Evolutionary conservation across 257 asterid genomes (phyloP), one percentile per base, ranked within the genome.

Genomic region (Primulina tabacum): DNA sequence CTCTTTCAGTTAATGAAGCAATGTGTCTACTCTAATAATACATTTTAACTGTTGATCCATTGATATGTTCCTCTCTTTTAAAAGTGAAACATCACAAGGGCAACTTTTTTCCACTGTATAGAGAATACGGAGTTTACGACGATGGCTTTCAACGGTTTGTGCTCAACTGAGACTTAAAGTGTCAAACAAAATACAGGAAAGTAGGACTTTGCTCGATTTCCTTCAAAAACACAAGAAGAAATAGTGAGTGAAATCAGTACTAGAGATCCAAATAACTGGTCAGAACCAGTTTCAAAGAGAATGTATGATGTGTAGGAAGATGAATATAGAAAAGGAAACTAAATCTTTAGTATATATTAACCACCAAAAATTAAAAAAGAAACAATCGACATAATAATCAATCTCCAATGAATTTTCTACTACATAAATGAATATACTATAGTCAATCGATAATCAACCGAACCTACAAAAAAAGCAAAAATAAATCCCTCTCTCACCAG

Each of bases 331-430:
- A 50, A 50, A 50, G 7, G 57, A 50, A 50, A 50, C 18, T 43
- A 43, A 43, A 43, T 43, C 18, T 11, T 7, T 53, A 38, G 64
- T 47, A 73, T 69, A 62, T 3, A 60, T 43, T 11, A 26, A 50
- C 50, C 34, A 29, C 65, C 61, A 21, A 71, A 38, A 8, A 33
- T 21, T 28, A 17, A 55, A 43, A 75, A 78, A 78, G 71, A 78
- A 75, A 65, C 74, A 71, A 75, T 70, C 77, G 61, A 65, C 67
- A 50, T 50, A 62, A 69, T 61, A 66, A 73, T 61, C 66, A 62
- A 75, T 73, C 74, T 67, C 47, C 70, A 67, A 47, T 65, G 56
- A 71, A 20, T 43, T 56, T 43, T 63, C 65, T 56, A 75, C 62
- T 70, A 68, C 74, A 53, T 21, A 66, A 29, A 76, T 75, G 75